Evolutionary conservation across 306 rosid genomes (phyloP), one percentile per base, ranked within the genome.

Genomic region (Acacia crassicarpa): DNA sequence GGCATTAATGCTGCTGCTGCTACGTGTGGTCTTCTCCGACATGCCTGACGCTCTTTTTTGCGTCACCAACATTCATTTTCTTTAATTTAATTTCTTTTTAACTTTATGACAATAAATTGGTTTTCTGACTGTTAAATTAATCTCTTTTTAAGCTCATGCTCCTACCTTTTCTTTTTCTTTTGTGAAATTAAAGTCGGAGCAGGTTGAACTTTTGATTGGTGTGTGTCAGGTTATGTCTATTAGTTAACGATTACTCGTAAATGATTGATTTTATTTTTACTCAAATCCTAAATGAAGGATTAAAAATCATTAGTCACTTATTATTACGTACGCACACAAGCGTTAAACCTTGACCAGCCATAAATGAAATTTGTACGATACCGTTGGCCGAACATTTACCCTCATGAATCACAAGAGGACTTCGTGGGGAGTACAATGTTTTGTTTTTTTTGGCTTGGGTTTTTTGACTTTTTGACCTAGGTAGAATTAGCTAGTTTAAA

Each of bases 11-110:
- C 90, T 86, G 89, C 87, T 76, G 70, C 85, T 69, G 75, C 84
- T 84, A 86, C 91, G 91, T 85, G 92, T 78, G 86, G 56, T 84
- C 84, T 73, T 83, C 83, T 91, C 91, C 83, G 88, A 83, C 95
- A 85, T 80, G 25, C 35, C 82, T 87, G 87, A 89, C 93, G 86
- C 82, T 76, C 82, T 68, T 32, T 70, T 85, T 87, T 46, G 84
- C 84, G 90, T 88, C 89, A 87, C 83, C 89, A 84, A 85, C 86
- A 9, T 66, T 56, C 82, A 84, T 84, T 88, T 77, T 75, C 40
- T 75, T 8, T 9, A 43, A 43, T 5, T 35, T 38, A 43, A 10
- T 23, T 22, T n/a, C n/a, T 3, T 45, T 12, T 13, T 38, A 38
- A 38, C 14, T 48, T 48, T 48, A 48, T 15, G 5, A 3, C 51